Base-by-base conservation (phyloP, 257 asterid genomes). In the Solanum pinnatisectum region DNA sequence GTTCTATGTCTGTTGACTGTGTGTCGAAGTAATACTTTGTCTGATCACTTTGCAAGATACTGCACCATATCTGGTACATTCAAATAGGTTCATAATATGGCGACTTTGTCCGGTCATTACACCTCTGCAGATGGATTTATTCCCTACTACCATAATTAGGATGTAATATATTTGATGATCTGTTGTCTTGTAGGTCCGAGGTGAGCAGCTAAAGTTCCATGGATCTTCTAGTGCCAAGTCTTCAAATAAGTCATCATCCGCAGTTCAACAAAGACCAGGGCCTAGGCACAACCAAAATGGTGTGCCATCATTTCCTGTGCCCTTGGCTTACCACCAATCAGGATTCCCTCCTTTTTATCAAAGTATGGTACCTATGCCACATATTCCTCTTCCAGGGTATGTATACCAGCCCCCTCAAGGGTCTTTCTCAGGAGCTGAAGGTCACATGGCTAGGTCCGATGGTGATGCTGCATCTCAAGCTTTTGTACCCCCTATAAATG, bases 251-350 rank as follows among this genome's bases (percentile, higher is more conserved):
- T 90, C 93, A 35, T 42, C 90, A 67, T 86, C 93, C 42, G 71
- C 87, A 72, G 91, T 95, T 91, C 98, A 91, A 46, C 92, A 89
- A 44, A 96, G 92, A 92, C 76, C 87, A 86, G 96, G 93, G 42
- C 94, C 95, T 27, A 97, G 94, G 91, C 94, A 92, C 86, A 88
- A 89, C 87, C 91, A 94, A 71, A 95, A 93, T 88, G 91, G 89
- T 65, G 93, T 87, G 74, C 95, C 96, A 59, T 92, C 93, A 79
- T 90, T 83, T 94, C 90, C 94, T 83, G 94, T 84, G 76, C 95
- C 93, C 39, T 32, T 90, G 32, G 91, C 94, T 49, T 92, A 91
- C 87, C 88, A 89, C 90, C 95, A 90, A 23, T 92, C 95, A 52
- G 70, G 93, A 32, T 59, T 88, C 59, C 83, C 94, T 32, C 98